Percentiles rank a stretch among this genome's conserved stretches.
Conservation (phyloP, 257 asterid genomes). For the Phtheirospermum japonicum region DNA sequence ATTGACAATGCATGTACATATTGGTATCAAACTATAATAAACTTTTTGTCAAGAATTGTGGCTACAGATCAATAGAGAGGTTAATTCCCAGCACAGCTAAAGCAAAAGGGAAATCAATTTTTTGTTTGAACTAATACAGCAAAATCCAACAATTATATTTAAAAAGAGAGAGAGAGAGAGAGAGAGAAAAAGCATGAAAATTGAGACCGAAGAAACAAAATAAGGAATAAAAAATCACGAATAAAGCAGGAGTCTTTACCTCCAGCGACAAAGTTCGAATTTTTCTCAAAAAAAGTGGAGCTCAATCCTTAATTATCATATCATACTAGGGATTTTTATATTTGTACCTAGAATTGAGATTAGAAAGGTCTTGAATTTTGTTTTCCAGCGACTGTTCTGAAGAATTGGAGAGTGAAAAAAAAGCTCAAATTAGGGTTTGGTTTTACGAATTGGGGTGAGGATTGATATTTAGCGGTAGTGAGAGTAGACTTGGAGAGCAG, state of each 20-base stretch:
- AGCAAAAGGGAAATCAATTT: conserved; percentile 13
- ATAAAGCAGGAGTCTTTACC: conserved; percentile 20
- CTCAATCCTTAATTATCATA: conserved; percentile 19
- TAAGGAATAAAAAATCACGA: background rate
- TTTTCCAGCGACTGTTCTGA: background rate
- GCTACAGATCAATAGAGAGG: background rate
- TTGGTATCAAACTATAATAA: no score
- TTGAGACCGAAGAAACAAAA: background rate
- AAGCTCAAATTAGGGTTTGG: conserved; percentile 22
- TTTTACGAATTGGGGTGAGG: conserved; percentile 13
- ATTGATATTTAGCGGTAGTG: conserved; percentile 23
- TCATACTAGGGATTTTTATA: background rate
- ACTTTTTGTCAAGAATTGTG: background rate
- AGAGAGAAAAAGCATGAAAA: background rate
- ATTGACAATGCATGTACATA: background rate
- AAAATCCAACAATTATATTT: conserved; percentile 17
- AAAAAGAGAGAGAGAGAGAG: background rate
- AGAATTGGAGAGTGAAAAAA: background rate
- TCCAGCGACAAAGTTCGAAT: conserved; percentile 22
- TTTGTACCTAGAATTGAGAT: conserved; percentile 1
- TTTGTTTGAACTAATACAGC: conserved; percentile 13
- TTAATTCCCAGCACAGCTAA: background rate
- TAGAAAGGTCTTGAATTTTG: background rate
- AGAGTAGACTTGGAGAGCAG: conserved; percentile 18
- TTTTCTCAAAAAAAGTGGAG: conserved; percentile 8